Evolutionary conservation across 192 early-diverging fungal species (phyloP).

Genomic region (Backusella psychrophila): DNA sequence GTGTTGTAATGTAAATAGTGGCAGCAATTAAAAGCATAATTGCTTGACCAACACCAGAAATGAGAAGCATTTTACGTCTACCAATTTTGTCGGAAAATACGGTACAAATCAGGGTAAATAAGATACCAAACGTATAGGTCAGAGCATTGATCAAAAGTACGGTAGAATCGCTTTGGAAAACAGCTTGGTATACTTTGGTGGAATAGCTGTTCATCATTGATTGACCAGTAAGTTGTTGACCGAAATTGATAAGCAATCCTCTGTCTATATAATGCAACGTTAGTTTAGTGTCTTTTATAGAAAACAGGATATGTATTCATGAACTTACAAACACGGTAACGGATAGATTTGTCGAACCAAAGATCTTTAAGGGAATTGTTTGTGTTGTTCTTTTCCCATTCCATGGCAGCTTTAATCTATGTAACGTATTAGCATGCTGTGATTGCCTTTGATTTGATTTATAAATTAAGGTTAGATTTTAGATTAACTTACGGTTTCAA

Average conservation of each 20-base stretch:
- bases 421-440: background rate
- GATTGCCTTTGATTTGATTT: background rate
- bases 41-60: conserved; percentile 16
- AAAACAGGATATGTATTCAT: background rate
- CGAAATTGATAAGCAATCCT: conserved; percentile 26
- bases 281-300: background rate
- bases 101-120: conserved; percentile 20
- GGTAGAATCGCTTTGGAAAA: conserved; percentile 18
- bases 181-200: conserved; percentile 19
- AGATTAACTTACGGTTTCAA: conserved; percentile 16
- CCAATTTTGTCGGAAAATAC: conserved; percentile 13
- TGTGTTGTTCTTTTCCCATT: conserved; percentile 15
- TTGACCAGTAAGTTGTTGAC: conserved; percentile 29
- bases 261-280: background rate
- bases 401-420: conserved; percentile 26
- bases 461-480: background rate
- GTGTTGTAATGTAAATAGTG: conserved; percentile 9
- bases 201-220: conserved; percentile 27
- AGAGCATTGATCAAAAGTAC: conserved; percentile 25
- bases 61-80: conserved; percentile 7
- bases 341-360: conserved; percentile 11
- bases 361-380: conserved; percentile 14
- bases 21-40: conserved; percentile 15
- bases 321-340: conserved; percentile 12
- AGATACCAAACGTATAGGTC: conserved; percentile 24